Base-by-base conservation (phyloP, 768 basidiomycete genomes). In the Agrocybe praecox region DNA sequence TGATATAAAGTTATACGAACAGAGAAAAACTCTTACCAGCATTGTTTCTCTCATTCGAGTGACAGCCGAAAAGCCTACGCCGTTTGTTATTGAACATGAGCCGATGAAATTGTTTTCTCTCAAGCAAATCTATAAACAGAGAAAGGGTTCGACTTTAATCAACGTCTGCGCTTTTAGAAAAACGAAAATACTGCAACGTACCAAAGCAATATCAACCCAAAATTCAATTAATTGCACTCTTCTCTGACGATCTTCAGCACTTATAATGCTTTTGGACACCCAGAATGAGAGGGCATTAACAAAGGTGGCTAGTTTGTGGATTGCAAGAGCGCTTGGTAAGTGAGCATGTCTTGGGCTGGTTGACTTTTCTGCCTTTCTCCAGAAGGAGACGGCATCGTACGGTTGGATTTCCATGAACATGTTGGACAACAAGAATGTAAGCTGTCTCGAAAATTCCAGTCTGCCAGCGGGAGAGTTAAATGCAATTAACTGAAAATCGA, bases 201-300 rank as follows among this genome's bases (percentile, higher is more conserved):
- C 81, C 12, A 60, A 68, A 19, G 81, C 77, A 46, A 81, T 58
- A 51, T 81, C 77, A 22, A 81, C 46, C 74, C 81, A 80, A 57
- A 81, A 76, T 43, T 70, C 71, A 0, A 79, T 61, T 19, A 76
- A 56, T 2, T 54, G 29, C 22, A 62, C 67, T 12, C 76, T 72
- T n/a, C 65, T 49, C 36, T 55, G 46, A 8, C 59, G 50, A 1
- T 57, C 50, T 15, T 36, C 17, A 6, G 59, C 57, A 32, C 64
- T 62, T 3, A 76, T 52, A 23, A 79, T 65, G 22, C 69, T 66
- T 50, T 68, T 61, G 40, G 77, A 73, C 10, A 79, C 75, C 71
- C 74, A 81, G n/a, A 73, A 65, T 32, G 70, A 70, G n/a, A 79
- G 53, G 6, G 69, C 57, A 24, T 68, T 69, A 61, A 75, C 76